Percentiles rank a stretch among this genome's conserved stretches.
Evolutionary conservation across 192 early-diverging fungal genomes (phyloP).

Genomic region (Haplosporangium gracile): DNA sequence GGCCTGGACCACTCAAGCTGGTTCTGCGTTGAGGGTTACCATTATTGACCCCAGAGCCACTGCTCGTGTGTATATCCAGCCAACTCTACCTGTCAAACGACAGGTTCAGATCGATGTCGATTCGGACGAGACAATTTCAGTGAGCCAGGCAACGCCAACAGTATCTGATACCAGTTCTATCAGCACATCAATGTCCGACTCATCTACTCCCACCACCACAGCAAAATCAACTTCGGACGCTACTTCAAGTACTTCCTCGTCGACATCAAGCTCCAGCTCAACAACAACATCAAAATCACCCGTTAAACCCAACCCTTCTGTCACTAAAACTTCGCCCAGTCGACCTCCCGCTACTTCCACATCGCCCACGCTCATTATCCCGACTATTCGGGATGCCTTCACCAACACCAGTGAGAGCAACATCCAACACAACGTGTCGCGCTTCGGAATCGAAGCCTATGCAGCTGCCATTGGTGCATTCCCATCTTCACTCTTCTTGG

Average conservation of each 20-base stretch:
- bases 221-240: background rate
- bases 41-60: background rate
- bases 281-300: background rate
- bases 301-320: background rate
- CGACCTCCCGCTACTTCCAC: background rate
- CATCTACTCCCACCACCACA: conserved; percentile 9
- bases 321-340: background rate
- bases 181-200: background rate
- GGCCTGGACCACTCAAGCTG: background rate
- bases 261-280: background rate
- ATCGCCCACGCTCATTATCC: conserved; percentile 22
- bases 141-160: background rate
- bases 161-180: background rate
- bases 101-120: background rate
- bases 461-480: conserved; percentile 45
- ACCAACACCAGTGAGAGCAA: conserved; percentile 9
- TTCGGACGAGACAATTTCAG: conserved; percentile 19
- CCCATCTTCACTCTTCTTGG: conserved; percentile 29
- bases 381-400: conserved; percentile 34
- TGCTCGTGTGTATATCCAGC: background rate
- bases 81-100: background rate
- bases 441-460: conserved; percentile 49
- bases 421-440: conserved; percentile 31
- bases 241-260: background rate
- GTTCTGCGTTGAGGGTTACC: background rate